Evolutionary conservation across 2,329 filamentous ascomycete genomes (phyloP).

Genomic region (Seiridium unicorne): DNA sequence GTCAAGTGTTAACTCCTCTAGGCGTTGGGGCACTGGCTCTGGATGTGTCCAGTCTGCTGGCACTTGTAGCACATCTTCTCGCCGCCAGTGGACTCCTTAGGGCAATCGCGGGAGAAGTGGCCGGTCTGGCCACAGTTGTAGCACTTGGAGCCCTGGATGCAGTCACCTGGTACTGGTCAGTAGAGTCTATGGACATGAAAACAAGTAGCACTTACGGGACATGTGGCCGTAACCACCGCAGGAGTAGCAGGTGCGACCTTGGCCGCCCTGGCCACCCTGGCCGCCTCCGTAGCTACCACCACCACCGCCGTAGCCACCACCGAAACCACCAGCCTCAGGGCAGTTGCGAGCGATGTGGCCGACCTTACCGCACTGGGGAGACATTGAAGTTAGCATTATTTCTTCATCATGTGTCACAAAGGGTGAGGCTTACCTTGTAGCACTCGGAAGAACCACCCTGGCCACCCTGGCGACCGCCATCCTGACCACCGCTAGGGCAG

Average conservation of each 20-base stretch:
- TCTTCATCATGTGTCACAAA: slow-evolving; percentile 1
- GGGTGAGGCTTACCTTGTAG: slow-evolving; percentile 67
- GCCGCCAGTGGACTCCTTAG: slow-evolving; percentile 79
- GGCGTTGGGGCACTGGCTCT: slow-evolving; percentile 83
- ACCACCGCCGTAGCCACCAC: slow-evolving; percentile 45
- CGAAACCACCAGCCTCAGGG: slow-evolving; percentile 58
- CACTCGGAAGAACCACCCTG: slow-evolving; percentile 65
- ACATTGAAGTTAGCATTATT: slow-evolving; percentile 9
- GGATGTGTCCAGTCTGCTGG: slow-evolving; percentile 81
- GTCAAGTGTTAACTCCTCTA: neutral
- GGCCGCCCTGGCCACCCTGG: slow-evolving; percentile 40
- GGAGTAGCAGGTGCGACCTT: slow-evolving; percentile 91
- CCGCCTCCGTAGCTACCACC: slow-evolving; percentile 33
- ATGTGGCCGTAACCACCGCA: slow-evolving; percentile 97
- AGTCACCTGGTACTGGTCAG: slow-evolving; percentile 61
- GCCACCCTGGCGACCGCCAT: slow-evolving; percentile 37
- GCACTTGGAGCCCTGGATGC: slow-evolving; percentile 98
- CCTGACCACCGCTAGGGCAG: slow-evolving; percentile 55
- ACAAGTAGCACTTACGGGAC: slow-evolving; percentile 62
- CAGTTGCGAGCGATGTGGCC: slow-evolving; percentile 96
- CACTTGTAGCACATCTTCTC: slow-evolving; percentile 99
- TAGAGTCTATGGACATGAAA: neutral
- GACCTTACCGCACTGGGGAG: slow-evolving; percentile 75
- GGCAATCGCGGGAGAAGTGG: slow-evolving; percentile 93
- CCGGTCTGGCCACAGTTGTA: slow-evolving; percentile 97